phyloP scores from a whole-genome alignment of 495 filamentous ascomycete species.

The Lichina pygmaea region DNA sequence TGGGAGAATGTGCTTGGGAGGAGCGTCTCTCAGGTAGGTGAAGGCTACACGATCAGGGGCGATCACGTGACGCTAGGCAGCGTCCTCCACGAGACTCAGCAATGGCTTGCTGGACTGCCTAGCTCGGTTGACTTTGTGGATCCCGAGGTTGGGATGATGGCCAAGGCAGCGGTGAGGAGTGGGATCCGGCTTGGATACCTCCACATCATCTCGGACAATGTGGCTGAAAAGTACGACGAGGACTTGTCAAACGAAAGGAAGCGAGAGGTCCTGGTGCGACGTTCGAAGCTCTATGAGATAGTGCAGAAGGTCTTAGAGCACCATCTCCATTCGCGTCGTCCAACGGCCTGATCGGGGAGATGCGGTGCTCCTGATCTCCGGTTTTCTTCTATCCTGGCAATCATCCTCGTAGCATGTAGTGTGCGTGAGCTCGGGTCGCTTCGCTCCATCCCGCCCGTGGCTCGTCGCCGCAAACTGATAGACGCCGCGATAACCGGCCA shows the following conservation, averaged over 20 bases:
- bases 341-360: no score
- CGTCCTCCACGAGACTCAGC: background rate
- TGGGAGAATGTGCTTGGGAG: no score
- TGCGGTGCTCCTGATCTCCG: no score
- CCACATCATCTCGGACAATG: background rate
- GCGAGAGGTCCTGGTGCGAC: background rate
- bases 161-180: background rate
- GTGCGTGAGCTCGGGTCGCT: no score
- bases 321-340: no score
- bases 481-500: constrained; percentile 17
- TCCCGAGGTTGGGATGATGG: background rate
- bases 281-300: no score
- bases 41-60: background rate
- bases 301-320: no score
- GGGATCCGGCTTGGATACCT: background rate
- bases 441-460: constrained; percentile 5
- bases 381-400: no score
- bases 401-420: no score
- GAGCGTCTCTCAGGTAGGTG: no score
- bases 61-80: background rate
- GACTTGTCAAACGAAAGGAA: background rate
- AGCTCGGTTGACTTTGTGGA: background rate
- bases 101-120: background rate
- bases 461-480: constrained; percentile 13
- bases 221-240: background rate